These are phyloP conservation scores for Teunomyces barrocoloradensis DNA, from an alignment of 805 yeast genomes.

Conservation along the genomic window DNA sequence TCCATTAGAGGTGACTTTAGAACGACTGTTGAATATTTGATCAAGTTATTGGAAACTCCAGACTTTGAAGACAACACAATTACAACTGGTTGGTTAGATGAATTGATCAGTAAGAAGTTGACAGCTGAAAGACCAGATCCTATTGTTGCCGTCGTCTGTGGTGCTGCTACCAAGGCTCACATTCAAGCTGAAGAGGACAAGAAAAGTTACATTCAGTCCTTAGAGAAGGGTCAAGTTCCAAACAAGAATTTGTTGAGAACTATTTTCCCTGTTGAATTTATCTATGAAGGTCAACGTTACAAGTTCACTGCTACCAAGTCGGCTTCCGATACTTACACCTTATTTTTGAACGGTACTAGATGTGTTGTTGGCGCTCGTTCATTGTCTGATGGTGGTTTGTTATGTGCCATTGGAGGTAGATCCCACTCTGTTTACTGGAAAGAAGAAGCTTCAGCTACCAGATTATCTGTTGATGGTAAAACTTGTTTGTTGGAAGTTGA, in stretches of 20 bases:
- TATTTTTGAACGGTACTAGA: slow-evolving; percentile 91
- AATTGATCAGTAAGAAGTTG: slow-evolving; percentile 85
- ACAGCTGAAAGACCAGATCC: slow-evolving; percentile 98
- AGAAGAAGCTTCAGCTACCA: slow-evolving; percentile 93
- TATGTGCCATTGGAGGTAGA: slow-evolving; percentile 84
- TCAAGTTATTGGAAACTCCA: slow-evolving; percentile 91
- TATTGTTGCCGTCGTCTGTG: slow-evolving; percentile 86
- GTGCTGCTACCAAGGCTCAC: slow-evolving; percentile 96
- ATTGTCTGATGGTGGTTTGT: slow-evolving; percentile 93
- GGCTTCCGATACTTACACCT: slow-evolving; percentile 76
- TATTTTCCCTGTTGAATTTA: slow-evolving; percentile 89
- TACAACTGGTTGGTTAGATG: slow-evolving; percentile 99
- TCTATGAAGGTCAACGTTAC: slow-evolving; percentile 89
- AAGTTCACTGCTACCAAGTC: slow-evolving; percentile 96
- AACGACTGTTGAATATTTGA: slow-evolving; percentile 95
- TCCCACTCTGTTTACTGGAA: slow-evolving; percentile 97
- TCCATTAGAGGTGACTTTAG: slow-evolving; percentile 98
- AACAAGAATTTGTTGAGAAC: slow-evolving; percentile 78
- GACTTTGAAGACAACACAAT: slow-evolving; percentile 95
- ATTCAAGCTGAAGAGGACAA: slow-evolving; percentile 69
- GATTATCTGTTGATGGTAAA: slow-evolving; percentile 92
- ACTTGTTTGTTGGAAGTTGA: slow-evolving; percentile 93
- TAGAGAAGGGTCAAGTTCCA: slow-evolving; percentile 95
- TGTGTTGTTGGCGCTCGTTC: slow-evolving; percentile 82
- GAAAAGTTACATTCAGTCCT: slow-evolving; percentile 65